These are phyloP conservation scores for Acer negundo DNA, from an alignment of 345 rosid species.

Conservation along the genomic window DNA sequence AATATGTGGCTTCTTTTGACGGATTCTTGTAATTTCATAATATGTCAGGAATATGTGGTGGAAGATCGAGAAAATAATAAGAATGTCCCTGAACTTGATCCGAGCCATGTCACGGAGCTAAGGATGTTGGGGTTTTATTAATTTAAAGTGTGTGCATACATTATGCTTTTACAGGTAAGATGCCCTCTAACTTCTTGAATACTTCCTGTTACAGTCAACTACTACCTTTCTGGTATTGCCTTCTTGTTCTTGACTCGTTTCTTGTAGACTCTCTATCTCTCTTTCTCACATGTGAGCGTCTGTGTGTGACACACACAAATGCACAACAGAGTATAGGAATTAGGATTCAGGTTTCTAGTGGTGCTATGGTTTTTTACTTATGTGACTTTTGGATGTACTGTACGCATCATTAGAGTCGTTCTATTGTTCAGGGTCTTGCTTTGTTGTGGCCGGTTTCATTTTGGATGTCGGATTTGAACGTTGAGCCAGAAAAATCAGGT, in stretches of 20 bases:
- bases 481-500: neutral
- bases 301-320: neutral
- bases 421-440: neutral
- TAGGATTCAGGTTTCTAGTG: no score
- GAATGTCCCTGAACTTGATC: conserved; percentile 80
- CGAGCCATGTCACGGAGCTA: conserved; percentile 83
- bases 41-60: conserved; percentile 83
- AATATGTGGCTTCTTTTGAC: neutral
- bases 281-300: neutral
- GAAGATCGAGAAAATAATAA: conserved; percentile 81
- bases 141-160: conserved; percentile 23
- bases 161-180: conserved; percentile 31
- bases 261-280: neutral
- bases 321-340: neutral
- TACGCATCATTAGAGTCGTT: neutral
- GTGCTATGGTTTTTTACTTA: neutral
- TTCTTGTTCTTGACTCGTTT: neutral
- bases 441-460: neutral
- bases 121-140: conserved; percentile 86
- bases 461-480: conserved; percentile 15
- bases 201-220: neutral
- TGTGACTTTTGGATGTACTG: neutral
- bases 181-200: conserved; percentile 8
- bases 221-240: neutral
- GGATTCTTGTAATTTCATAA: conserved; percentile 2